A percentile compares a stretch with the other conserved stretches of the same genome.
Conservation (phyloP, 345 rosid genomes). For the Nephelium lappaceum region DNA sequence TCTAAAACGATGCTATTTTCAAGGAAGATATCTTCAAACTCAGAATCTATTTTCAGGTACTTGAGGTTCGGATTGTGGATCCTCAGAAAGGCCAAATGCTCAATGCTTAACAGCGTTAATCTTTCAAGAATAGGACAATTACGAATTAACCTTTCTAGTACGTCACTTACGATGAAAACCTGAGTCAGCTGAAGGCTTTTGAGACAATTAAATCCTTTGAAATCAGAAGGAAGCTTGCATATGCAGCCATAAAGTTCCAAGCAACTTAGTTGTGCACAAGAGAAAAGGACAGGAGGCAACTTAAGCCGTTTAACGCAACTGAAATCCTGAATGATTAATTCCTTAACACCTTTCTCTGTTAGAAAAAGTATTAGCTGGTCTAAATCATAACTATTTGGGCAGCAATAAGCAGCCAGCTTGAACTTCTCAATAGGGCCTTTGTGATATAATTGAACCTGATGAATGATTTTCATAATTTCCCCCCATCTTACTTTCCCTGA, state of each 20-base stretch:
- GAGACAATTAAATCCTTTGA: slow-evolving; percentile 34
- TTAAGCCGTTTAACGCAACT: slow-evolving; percentile 21
- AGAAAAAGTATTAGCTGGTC: slow-evolving; percentile 26
- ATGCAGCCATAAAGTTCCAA: slow-evolving; percentile 39
- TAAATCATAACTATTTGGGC: slow-evolving; percentile 29
- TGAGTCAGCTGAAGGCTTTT: slow-evolving; percentile 32
- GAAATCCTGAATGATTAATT: slow-evolving; percentile 32
- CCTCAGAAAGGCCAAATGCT: slow-evolving; percentile 28
- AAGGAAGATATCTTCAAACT: slow-evolving; percentile 33
- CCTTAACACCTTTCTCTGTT: slow-evolving; percentile 26
- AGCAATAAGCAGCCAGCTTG: slow-evolving; percentile 30
- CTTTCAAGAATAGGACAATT: slow-evolving; percentile 36
- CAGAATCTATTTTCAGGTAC: slow-evolving; percentile 35
- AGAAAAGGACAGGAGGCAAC: slow-evolving; percentile 34
- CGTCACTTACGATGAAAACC: slow-evolving; percentile 23
- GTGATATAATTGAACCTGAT: slow-evolving; percentile 22
- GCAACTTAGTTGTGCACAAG: slow-evolving; percentile 31
- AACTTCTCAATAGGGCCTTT: slow-evolving; percentile 36
- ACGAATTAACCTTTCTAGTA: slow-evolving; percentile 29
- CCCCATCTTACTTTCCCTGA: slow-evolving; percentile 25
- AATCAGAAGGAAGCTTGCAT: slow-evolving; percentile 27
- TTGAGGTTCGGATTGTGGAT: slow-evolving; percentile 32
- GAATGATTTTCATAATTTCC: slow-evolving; percentile 30
- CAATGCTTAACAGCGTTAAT: slow-evolving; percentile 26
- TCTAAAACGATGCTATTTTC: slow-evolving; percentile 22